phyloP scores from a whole-genome alignment of 768 basidiomycete species.

The Gloeophyllum trabeum region DNA sequence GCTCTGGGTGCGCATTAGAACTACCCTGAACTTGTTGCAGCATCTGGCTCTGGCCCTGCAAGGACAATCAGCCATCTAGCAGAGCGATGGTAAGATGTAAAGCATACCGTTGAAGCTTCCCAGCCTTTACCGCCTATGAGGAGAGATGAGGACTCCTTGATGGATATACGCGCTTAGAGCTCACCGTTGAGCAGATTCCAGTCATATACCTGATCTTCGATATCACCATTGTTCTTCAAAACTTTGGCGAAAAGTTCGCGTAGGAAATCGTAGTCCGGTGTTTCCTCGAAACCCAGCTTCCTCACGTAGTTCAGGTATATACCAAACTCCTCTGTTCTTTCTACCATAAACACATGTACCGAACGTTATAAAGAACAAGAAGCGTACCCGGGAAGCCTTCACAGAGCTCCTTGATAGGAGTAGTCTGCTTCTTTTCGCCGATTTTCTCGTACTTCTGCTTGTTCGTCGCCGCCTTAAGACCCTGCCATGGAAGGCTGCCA shows the following conservation, averaged over 20 bases:
- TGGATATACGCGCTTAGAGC: conserved; percentile 1
- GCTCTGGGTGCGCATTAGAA: conserved; percentile 36
- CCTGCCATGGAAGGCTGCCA: conserved; percentile 97
- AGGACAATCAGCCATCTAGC: neutral
- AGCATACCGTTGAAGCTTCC: conserved; percentile 70
- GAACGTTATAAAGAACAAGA: conserved; percentile 1
- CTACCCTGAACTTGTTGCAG: conserved; percentile 54
- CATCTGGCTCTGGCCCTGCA: conserved; percentile 53
- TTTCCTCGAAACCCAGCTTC: conserved; percentile 97
- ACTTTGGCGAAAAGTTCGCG: conserved; percentile 92
- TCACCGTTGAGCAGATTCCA: conserved; percentile 89
- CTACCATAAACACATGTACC: conserved; percentile 3
- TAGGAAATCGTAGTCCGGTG: conserved; percentile 97
- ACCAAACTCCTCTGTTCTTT: conserved; percentile 79
- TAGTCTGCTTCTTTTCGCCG: conserved; percentile 99
- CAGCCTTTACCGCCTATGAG: conserved; percentile 79
- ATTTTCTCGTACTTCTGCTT: conserved; percentile 99
- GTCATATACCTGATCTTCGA: conserved; percentile 91
- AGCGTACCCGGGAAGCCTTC: conserved; percentile 86
- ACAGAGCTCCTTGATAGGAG: conserved; percentile 92
- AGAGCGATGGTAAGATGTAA: neutral
- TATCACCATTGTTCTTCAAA: conserved; percentile 81
- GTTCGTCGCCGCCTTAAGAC: conserved; percentile 97
- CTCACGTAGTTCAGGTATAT: conserved; percentile 99
- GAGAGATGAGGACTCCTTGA: conserved; percentile 1